Evolutionary conservation across 768 basidiomycete genomes (phyloP), one percentile per base, ranked within the genome.

Genomic region (Lactarius vividus): DNA sequence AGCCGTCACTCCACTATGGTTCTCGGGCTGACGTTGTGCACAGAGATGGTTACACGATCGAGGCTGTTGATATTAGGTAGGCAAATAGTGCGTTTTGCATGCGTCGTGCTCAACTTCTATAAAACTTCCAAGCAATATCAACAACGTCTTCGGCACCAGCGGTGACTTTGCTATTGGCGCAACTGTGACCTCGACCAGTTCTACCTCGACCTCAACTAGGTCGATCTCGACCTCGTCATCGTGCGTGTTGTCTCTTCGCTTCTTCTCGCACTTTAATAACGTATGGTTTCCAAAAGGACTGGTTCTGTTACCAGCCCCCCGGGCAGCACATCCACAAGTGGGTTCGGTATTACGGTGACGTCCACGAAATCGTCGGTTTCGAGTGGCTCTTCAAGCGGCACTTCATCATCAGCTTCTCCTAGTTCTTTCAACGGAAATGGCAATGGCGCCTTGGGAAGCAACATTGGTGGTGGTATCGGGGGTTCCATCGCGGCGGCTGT

Each of bases 11-110:
- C 13, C 20, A 4, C 1, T 4, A 52, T 44, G 20, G 35, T 15
- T 11, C 8, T 35, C n/a, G 15, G 10, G 52, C 44, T 67, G 26
- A 62, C 35, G 20, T 59, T 20, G 16, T 18, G 11, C 40, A 33
- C 20, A 70, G 69, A 13, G 40, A 26, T 40, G 37, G 31, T 20
- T 70, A 70, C 44, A 68, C 63, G 3, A 8, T 70, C 13, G 29
- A 62, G 55, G 69, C 69, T 15, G 67, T 70, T 28, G 37, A 52
- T 56, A 28, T 70, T 55, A 29, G 53, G 69, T 69, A 52, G 6
- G 69, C 37, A 26, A 15, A 28, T 6, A 15, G 20, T 39, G 28
- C 4, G 3, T 3, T 49, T 23, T 46, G 15, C 54, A 44, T 28
- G 29, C 54, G 23, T n/a, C n/a, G 23, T 28, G 5, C 49, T 59